Percentiles rank a stretch among this genome's conserved stretches.
Evolutionary conservation across 345 rosid species (phyloP).

Genomic region (Toxicodendron radicans): DNA sequence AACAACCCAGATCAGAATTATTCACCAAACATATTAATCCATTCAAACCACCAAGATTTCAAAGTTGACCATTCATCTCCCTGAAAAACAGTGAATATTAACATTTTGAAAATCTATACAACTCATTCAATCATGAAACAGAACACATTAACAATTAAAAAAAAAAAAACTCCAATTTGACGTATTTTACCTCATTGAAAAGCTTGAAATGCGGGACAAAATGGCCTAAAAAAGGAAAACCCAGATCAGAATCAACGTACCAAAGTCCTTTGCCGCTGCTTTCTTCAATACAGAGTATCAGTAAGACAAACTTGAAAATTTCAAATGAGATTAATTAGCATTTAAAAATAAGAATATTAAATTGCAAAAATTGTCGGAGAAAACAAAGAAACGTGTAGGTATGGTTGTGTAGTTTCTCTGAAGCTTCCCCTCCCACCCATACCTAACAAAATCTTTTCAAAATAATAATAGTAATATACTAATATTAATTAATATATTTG

Average conservation of each 20-base stretch:
- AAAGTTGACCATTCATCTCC: constrained; percentile 18
- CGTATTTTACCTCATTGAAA: constrained; percentile 16
- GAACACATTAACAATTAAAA: neutral
- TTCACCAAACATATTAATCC: constrained; percentile 10
- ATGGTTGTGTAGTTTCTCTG: constrained; percentile 18
- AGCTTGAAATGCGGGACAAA: neutral
- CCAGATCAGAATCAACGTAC: constrained; percentile 16
- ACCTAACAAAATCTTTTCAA: neutral
- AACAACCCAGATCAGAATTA: constrained; percentile 15
- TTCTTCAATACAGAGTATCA: neutral
- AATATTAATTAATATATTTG: too few species aligned
- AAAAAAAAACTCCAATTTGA: neutral
- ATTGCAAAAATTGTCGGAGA: constrained; percentile 2
- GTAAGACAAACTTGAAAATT: constrained; percentile 15
- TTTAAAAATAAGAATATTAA: neutral
- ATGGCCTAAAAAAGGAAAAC: constrained; percentile 3
- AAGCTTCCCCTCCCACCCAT: constrained; percentile 19
- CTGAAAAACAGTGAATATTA: neutral
- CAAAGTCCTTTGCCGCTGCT: neutral
- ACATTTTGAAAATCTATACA: neutral
- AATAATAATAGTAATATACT: too few species aligned
- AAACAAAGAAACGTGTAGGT: neutral
- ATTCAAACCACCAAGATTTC: constrained; percentile 16
- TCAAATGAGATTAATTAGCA: neutral
- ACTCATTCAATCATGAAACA: neutral